phyloP scores from a whole-genome alignment of 768 basidiomycete genomes.

The Tephrocybe sp. region DNA sequence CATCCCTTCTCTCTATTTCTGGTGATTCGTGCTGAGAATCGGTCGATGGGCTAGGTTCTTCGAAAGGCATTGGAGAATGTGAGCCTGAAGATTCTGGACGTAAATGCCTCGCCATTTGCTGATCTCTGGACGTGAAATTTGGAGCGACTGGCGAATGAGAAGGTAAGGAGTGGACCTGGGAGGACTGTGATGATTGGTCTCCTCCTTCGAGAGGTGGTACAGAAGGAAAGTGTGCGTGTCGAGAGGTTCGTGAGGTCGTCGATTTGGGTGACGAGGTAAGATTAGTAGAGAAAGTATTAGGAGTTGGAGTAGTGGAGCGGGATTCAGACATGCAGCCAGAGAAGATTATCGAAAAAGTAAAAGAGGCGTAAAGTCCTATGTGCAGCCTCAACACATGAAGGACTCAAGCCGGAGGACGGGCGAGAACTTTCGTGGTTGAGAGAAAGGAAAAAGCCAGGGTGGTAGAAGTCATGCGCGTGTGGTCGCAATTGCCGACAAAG shows the following conservation, averaged over 20 bases:
- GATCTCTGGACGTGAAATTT: conserved; percentile 21
- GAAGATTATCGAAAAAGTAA: conserved; percentile 28
- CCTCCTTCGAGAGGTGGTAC: conserved; percentile 18
- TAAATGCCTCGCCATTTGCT: conserved; percentile 44
- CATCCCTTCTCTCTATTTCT: conserved; percentile 55
- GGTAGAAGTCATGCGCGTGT: conserved; percentile 20
- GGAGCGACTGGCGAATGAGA: neutral
- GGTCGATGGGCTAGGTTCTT: conserved; percentile 39
- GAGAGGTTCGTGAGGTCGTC: conserved; percentile 42
- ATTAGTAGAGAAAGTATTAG: conserved; percentile 40
- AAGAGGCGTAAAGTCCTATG: conserved; percentile 34
- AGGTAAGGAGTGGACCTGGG: conserved; percentile 27
- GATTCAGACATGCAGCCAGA: conserved; percentile 49
- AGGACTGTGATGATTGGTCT: conserved; percentile 23
- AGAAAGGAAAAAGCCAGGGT: conserved; percentile 19
- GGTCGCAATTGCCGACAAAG: conserved; percentile 17
- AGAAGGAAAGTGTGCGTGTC: conserved; percentile 35
- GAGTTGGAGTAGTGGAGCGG: conserved; percentile 42
- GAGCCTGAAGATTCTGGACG: conserved; percentile 32
- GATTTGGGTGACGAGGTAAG: conserved; percentile 28
- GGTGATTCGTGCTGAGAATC: conserved; percentile 57
- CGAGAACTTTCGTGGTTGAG: conserved; percentile 16
- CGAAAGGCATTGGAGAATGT: conserved; percentile 20
- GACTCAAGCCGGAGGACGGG: conserved; percentile 26
- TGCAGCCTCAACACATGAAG: conserved; percentile 45